Evolutionary conservation across 495 filamentous ascomycete species (phyloP).

Genomic region (Gamarada debralockiae): DNA sequence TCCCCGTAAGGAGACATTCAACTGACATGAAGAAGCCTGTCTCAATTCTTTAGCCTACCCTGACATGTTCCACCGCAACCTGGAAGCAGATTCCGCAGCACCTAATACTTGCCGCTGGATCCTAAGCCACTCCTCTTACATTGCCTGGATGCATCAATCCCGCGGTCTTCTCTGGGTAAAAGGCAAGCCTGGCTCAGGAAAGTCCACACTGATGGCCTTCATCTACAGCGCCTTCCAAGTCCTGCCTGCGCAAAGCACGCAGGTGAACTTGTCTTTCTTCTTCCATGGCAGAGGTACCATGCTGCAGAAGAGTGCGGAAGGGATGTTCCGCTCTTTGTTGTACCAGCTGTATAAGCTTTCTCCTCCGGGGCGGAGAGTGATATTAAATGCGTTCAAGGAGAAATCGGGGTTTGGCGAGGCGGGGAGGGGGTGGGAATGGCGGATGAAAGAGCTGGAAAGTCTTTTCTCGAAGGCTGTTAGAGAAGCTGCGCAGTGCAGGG

Average conservation of each 20-base stretch:
- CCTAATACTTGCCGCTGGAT: slow-evolving; percentile 35
- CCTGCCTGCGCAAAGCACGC: neutral
- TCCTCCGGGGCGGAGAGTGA: slow-evolving; percentile 2
- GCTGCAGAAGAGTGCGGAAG: slow-evolving; percentile 30
- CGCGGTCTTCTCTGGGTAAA: slow-evolving; percentile 41
- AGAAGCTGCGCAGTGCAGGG: neutral
- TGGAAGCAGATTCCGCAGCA: slow-evolving; percentile 18
- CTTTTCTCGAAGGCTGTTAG: neutral
- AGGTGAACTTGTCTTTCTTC: slow-evolving; percentile 28
- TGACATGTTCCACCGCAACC: slow-evolving; percentile 23
- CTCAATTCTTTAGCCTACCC: slow-evolving; percentile 26
- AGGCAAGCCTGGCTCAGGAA: slow-evolving; percentile 45
- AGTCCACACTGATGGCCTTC: slow-evolving; percentile 40
- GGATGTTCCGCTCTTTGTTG: slow-evolving; percentile 34
- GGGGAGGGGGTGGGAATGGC: slow-evolving; percentile 26
- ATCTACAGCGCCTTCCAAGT: slow-evolving; percentile 1
- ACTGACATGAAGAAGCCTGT: slow-evolving; percentile 13
- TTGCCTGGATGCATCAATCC: slow-evolving; percentile 26
- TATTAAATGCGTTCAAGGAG: slow-evolving; percentile 8
- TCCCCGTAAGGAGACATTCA: too few relatives aligned
- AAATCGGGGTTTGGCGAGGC: slow-evolving; percentile 16
- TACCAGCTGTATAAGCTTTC: slow-evolving; percentile 28
- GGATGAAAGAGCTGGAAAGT: slow-evolving; percentile 3
- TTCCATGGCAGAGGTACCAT: slow-evolving; percentile 33
- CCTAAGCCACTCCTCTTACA: slow-evolving; percentile 26